Base-by-base conservation (phyloP, 257 asterid genomes). In the Parsonsia alboflavescens region DNA sequence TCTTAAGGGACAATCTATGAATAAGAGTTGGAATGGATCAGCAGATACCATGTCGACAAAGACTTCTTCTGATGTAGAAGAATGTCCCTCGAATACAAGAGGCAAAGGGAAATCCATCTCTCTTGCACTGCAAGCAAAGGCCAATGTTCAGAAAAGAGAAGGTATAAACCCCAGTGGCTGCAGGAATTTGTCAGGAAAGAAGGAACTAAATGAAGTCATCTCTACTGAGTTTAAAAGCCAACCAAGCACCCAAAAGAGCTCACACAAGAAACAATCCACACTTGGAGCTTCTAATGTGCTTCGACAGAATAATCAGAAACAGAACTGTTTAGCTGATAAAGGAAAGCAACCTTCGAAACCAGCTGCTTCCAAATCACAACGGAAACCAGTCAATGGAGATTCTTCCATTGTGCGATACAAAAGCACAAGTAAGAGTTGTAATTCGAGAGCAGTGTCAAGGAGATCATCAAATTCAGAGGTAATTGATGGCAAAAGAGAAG, bases 71-170 rank as follows among this genome's bases (percentile, higher is more conserved):
- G 86, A 77, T 70, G 80, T 87, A 15, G 93, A 83, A 46, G 90
- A 83, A 70, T 76, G 86, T 73, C 79, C 84, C 7, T 48, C 68
- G n/a, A 78, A 76, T 70, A 70, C 48, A 42, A 85, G 82, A 71
- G 70, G 74, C 68, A 89, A 78, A 76, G 95, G 86, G 30, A 94
- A 89, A 79, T 87, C 98, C 46, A 76, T 94, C 52, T 92, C 99
- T 15, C 95, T 94, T 56, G 99, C 97, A 63, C 73, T 92, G 75
- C 98, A 86, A 81, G 97, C 99, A 54, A 95, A 90, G 83, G 91
- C 86, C 48, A 92, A 92, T 78, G 96, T 92, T 75, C 93, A 84
- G 88, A 92, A 89, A 87, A 79, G 97, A 85, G 97, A 84, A 81
- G 87, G 90, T 59, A 56, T 84, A 63, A 81, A 64, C 66, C 39